Evolutionary conservation across 139 green algal species (phyloP).

Genomic region (Eudorina sp.): DNA sequence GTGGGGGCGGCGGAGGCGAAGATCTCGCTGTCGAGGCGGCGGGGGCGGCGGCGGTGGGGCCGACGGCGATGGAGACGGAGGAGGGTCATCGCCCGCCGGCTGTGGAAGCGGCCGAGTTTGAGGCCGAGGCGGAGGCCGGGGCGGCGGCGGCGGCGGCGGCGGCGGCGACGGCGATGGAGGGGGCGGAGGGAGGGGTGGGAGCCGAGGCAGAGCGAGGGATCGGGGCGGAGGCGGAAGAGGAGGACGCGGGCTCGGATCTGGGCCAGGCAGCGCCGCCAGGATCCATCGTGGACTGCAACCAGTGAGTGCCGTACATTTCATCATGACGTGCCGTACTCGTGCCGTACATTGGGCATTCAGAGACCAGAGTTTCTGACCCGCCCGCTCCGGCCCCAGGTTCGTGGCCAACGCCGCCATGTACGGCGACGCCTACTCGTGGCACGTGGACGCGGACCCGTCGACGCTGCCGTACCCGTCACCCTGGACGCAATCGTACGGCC

Average conservation of each 20-base stretch:
- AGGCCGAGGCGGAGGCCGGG: background rate
- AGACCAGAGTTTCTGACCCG: too few species aligned
- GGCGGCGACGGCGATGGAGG: background rate
- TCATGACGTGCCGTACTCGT: background rate
- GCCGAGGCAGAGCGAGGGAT: background rate
- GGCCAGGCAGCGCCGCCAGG: background rate
- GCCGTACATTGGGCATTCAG: too few species aligned
- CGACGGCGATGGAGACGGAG: background rate
- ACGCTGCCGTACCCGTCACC: slow-evolving; percentile 67
- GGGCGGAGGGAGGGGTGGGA: background rate
- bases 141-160: background rate
- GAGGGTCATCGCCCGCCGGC: background rate
- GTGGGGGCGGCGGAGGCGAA: too few species aligned
- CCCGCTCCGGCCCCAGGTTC: slow-evolving; percentile 70
- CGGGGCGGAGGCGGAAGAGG: background rate
- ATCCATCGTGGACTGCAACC: slow-evolving; percentile 69
- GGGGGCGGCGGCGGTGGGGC: background rate
- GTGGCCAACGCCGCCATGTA: slow-evolving; percentile 87
- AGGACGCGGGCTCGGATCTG: background rate
- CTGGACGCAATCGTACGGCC: slow-evolving; percentile 71
- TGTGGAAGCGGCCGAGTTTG: background rate
- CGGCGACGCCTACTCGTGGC: slow-evolving; percentile 82
- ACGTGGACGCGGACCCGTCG: slow-evolving; percentile 90
- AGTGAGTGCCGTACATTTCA: background rate
- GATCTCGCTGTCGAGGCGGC: background rate